These are phyloP conservation scores for Linum usitatissimum DNA, from an alignment of 345 rosid species.

Conservation along the genomic window DNA sequence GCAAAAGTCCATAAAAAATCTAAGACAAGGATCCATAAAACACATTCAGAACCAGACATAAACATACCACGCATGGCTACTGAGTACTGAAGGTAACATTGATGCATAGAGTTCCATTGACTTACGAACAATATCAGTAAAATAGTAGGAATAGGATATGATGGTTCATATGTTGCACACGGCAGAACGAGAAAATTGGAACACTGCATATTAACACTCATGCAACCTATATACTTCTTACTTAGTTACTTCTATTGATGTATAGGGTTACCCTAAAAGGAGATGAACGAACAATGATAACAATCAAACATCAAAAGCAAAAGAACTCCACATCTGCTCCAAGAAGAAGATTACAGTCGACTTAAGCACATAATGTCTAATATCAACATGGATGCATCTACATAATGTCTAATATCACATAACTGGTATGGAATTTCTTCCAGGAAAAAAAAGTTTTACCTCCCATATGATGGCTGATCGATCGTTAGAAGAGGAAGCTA, in stretches of 20 bases:
- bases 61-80: neutral
- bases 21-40: neutral
- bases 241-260: neutral
- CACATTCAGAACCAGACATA: neutral
- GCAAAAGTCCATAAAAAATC: neutral
- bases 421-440: neutral
- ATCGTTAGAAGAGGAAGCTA: slow-evolving; percentile 65
- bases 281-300: too few relatives aligned
- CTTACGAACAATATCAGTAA: neutral
- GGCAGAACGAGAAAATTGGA: too few relatives aligned
- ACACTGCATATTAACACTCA: too few relatives aligned
- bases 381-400: neutral
- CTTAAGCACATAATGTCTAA: neutral
- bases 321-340: neutral
- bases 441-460: slow-evolving; percentile 23
- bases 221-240: too few relatives aligned
- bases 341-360: neutral
- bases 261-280: neutral
- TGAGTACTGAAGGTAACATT: neutral
- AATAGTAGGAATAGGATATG: too few relatives aligned
- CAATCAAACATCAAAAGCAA: neutral
- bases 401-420: neutral
- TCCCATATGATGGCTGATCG: slow-evolving; percentile 54
- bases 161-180: too few relatives aligned
- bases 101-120: neutral